Base-by-base conservation (phyloP, 1,284 basidiomycete species). In the Xerocomus amazonicus region DNA sequence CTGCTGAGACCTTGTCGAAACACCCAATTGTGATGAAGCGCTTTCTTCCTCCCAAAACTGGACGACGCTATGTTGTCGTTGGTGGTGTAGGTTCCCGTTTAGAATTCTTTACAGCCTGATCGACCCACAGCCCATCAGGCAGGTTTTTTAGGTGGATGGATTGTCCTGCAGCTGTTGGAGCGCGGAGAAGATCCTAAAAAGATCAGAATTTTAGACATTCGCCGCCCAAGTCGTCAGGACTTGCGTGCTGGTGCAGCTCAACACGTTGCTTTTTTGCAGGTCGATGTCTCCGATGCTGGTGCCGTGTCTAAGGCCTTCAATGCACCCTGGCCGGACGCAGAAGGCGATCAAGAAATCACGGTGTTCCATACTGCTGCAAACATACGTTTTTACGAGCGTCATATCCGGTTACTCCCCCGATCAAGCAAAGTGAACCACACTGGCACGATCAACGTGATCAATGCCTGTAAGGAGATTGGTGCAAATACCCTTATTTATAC, bases 61-160 rank as follows among this genome's bases (percentile, higher is more conserved):
- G 78, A 10, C 68, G 81, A 48, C 69, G 76, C 41, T 83, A 83
- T 56, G 77, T 82, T 45, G 70, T 82, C 3, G 63, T 77, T 39
- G 79, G 80, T 39, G 79, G 80, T 53, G 78, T 81, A 60, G 54
- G 72, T 67, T 55, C 32, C 43, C 19, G 19, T 27, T 14, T 12
- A n/a, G 3, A 35, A 9, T 5, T 19, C 28, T 19, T 27, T 8
- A 31, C 19, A 17, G 3, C 4, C 35, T 14, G 13, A 10, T 47
- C 38, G 5, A 36, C 49, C 43, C 31, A 59, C 38, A 41, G 6
- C 14, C 45, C 38, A 28, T 16, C 51, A 87, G 83, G 79, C 80
- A 3, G 86, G 86, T 0, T 87, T 87, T 52, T 62, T 88, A 6
- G 87, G 87, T 9, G 83, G 84, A 12, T 90, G 87, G 87, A 81